phyloP scores from a whole-genome alignment of 306 rosid species.

The Prosopis cineraria region DNA sequence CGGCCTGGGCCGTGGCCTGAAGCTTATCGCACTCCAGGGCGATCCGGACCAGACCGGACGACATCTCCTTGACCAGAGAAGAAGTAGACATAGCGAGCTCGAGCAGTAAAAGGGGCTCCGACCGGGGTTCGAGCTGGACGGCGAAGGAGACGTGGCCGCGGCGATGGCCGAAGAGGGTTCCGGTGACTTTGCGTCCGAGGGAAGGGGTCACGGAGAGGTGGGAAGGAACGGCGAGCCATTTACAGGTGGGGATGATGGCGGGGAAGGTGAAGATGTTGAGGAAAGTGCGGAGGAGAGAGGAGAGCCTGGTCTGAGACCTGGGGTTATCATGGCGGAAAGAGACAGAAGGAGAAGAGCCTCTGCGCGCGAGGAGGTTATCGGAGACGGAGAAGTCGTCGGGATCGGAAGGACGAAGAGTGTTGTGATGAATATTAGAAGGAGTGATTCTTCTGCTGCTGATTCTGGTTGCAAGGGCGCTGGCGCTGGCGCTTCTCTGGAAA shows the following conservation, averaged over 20 bases:
- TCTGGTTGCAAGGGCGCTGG: conserved; percentile 40
- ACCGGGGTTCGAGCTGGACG: conserved; percentile 74
- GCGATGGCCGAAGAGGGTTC: conserved; percentile 91
- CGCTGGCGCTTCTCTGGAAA: conserved; percentile 57
- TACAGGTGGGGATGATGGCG: conserved; percentile 56
- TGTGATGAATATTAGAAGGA: conserved; percentile 39
- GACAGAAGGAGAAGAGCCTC: conserved; percentile 40
- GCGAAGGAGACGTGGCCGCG: conserved; percentile 86
- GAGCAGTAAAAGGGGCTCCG: conserved; percentile 67
- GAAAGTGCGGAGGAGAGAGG: conserved; percentile 61
- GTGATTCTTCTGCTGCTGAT: conserved; percentile 45
- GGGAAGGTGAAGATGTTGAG: conserved; percentile 68
- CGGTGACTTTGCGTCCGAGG: conserved; percentile 70
- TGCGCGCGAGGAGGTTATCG: conserved; percentile 49
- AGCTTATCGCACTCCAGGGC: conserved; percentile 72
- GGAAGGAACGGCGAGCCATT: conserved; percentile 70
- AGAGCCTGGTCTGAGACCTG: conserved; percentile 39
- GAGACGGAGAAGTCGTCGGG: conserved; percentile 47
- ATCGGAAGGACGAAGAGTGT: conserved; percentile 18
- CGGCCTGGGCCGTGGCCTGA: not conserved
- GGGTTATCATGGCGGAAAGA: conserved; percentile 17
- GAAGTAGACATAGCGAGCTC: conserved; percentile 86
- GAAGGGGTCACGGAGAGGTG: conserved; percentile 57
- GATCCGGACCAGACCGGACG: conserved; percentile 87
- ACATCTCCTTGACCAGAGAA: conserved; percentile 84